Percentiles rank a stretch among this genome's conserved stretches.
Evolutionary conservation across 306 rosid genomes (phyloP).

Genomic region (Prinsepia uniflora): DNA sequence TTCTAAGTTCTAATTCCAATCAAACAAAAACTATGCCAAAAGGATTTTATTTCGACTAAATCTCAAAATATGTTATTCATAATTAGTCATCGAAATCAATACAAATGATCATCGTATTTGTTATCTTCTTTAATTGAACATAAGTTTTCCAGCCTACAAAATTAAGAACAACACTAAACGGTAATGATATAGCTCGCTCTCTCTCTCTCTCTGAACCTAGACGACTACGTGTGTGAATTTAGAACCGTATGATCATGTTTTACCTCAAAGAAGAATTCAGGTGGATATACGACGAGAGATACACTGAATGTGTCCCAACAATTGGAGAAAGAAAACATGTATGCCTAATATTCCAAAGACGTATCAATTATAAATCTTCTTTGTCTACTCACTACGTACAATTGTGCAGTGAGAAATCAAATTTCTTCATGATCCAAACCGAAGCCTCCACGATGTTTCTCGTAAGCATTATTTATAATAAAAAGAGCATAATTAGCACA

Average conservation of each 20-base stretch:
- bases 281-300: neutral
- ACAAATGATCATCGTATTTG: too few species aligned
- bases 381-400: neutral
- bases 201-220: too few species aligned
- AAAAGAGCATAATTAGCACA: neutral
- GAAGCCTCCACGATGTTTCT: slow-evolving; percentile 21
- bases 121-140: too few species aligned
- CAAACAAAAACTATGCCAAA: too few species aligned
- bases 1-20: too few species aligned
- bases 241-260: neutral
- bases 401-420: neutral
- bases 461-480: neutral
- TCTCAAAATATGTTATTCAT: too few species aligned
- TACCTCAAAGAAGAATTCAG: neutral
- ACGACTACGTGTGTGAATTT: too few species aligned
- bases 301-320: neutral
- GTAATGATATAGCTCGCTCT: too few species aligned
- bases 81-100: too few species aligned
- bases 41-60: too few species aligned
- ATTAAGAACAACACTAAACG: too few species aligned
- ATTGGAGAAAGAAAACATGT: neutral
- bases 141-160: too few species aligned
- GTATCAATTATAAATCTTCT: neutral
- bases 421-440: neutral
- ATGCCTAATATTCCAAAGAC: neutral